Base-by-base conservation (phyloP, 352 stramenopile genomes). In the Phytophthora constricta region DNA sequence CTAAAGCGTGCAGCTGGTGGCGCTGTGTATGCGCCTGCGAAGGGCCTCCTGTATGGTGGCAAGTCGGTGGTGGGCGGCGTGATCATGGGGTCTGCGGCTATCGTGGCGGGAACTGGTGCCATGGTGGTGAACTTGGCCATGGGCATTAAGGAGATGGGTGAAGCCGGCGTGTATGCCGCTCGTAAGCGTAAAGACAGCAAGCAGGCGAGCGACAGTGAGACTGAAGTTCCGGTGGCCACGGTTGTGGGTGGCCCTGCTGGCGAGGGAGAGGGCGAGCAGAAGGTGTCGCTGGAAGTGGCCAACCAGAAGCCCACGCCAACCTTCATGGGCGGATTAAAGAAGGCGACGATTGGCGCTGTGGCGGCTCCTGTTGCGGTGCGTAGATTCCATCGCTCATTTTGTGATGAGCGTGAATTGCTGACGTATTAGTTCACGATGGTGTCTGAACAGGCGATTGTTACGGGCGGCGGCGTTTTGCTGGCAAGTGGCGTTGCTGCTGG, bases 111-210 rank as follows among this genome's bases (percentile, higher is more conserved):
- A 17, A 79, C 86, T 55, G 80, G 84, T 19, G 86, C 86, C 11
- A 94, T 96, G 85, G 85, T 93, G 47, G 81, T 85, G 22, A 96
- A 94, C 47, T 48, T 96, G 27, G 88, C 85, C 13, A 80, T 91
- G 20, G 88, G 88, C 20, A 81, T 96, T 49, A 94, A 94, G 62
- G 88, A 96, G 62, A 96, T 96, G 88, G 83, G 88, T 39, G 82
- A 96, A 43, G 88, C 88, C 4, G 86, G 88, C 9, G 83, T 95
- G n/a, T 72, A 95, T 23, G 86, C 86, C 0, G 85, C 82, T 4
- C 78, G 82, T n/a, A 84, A 83, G 52, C 83, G 79, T 50, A 88
- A 80, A 45, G 70, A 68, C 31, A 88, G 77, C 58, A 86, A 88
- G 39, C 67, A 73, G 3, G 58, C 52, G 1, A 77, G 66, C 17